Percentiles rank a stretch among this genome's conserved stretches.
phyloP scores from a whole-genome alignment of 495 filamentous ascomycete genomes.

The Lindgomyces ingoldianus region DNA sequence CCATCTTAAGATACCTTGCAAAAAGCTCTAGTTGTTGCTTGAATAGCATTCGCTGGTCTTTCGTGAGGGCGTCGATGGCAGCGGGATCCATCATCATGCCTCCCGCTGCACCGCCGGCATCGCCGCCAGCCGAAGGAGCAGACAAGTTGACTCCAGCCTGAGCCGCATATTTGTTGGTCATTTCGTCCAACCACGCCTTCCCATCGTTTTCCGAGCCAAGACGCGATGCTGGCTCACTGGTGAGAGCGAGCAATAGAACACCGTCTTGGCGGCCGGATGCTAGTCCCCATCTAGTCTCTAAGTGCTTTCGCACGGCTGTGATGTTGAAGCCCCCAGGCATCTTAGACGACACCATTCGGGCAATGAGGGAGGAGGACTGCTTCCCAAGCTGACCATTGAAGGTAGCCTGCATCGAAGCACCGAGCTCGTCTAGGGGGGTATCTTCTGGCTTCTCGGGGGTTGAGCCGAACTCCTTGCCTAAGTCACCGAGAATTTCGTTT shows the following conservation, averaged over 20 bases:
- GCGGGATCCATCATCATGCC: slow-evolving; percentile 99
- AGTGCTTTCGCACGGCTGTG: slow-evolving; percentile 86
- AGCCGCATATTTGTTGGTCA: slow-evolving; percentile 84
- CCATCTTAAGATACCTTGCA: slow-evolving; percentile 94
- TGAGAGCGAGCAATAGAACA: slow-evolving; percentile 82
- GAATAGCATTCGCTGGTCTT: slow-evolving; percentile 91
- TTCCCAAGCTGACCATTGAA: slow-evolving; percentile 98
- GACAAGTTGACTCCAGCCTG: slow-evolving; percentile 83
- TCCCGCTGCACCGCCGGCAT: slow-evolving; percentile 66
- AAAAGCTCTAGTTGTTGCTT: slow-evolving; percentile 96
- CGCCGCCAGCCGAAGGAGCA: slow-evolving; percentile 71
- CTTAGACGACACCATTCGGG: slow-evolving; percentile 93
- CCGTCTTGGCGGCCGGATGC: slow-evolving; percentile 88
- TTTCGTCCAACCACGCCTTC: slow-evolving; percentile 85
- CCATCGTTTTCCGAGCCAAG: slow-evolving; percentile 86
- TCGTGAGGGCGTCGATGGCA: slow-evolving; percentile 93
- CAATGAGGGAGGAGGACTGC: slow-evolving; percentile 90
- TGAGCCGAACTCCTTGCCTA: slow-evolving; percentile 97
- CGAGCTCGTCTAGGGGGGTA: slow-evolving; percentile 90
- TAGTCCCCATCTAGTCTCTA: slow-evolving; percentile 92
- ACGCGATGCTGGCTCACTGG: slow-evolving; percentile 86
- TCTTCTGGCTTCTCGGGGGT: slow-evolving; percentile 99
- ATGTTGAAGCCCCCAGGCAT: slow-evolving; percentile 99
- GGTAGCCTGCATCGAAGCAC: slow-evolving; percentile 92
- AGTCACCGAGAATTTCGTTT: slow-evolving; percentile 91